Evolutionary conservation across 768 basidiomycete species (phyloP), one percentile per base, ranked within the genome.

Genomic region (Exidia glandulosa): DNA sequence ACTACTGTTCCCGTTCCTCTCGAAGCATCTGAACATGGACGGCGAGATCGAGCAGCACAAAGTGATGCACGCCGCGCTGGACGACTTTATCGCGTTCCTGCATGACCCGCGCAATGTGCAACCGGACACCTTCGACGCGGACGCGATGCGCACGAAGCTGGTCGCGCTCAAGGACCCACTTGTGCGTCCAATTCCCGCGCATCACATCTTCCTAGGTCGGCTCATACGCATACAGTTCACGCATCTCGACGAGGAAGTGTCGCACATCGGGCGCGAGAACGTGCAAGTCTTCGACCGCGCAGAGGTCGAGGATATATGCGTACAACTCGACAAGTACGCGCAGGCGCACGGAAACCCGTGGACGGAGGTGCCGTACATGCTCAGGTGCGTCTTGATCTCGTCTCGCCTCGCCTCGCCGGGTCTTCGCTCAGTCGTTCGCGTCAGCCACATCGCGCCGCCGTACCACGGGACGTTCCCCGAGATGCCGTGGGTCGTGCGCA

Each of bases 401-500:
- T 19, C 10, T 25, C 32, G 50, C 16, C 14, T 32, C 56, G 45
- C 23, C 25, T 55, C 32, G 30, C 32, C 14, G 16, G 4, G 19
- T 31, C 19, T 23, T n/a, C n/a, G n/a, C n/a, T n/a, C n/a, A n/a
- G n/a, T n/a, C n/a, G n/a, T n/a, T n/a, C n/a, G n/a, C 23, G 50
- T 1, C 52, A 76, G 74, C 58, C 75, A 77, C 62, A 76, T 72
- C 6, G 68, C 74, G n/a, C 67, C 72, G 2, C 72, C 72, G 30
- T 68, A 67, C 61, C 75, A 75, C 60, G 68, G 65, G 13, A 56
- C 64, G n/a, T 77, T 71, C 70, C 76, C 76, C 0, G 61, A 64
- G 1, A 67, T 76, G 63, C 73, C 75, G 2, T 75, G 75, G 73
- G 52, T 76, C 23, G 60, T 76, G 3, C 70, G 72, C 32, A 73